These are phyloP conservation scores for Eudorina sp. DNA, from an alignment of 139 green algal species.

Conservation along the genomic window DNA sequence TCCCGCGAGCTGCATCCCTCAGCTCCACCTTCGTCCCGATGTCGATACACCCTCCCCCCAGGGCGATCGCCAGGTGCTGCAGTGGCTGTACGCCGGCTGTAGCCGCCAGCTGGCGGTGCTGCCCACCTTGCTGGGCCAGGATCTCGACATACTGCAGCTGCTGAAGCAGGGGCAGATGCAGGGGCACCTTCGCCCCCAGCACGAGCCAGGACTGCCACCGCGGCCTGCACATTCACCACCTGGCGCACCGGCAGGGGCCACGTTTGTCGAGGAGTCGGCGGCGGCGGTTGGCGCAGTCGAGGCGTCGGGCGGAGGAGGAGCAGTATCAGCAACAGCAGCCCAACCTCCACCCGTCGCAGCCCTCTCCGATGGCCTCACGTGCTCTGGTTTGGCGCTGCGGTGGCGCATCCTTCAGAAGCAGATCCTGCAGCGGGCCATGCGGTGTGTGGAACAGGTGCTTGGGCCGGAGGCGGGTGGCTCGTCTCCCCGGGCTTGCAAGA, in stretches of 20 bases:
- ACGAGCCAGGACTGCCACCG: too few relatives aligned
- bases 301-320: neutral
- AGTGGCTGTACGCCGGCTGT: constrained; percentile 30
- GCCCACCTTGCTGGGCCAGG: constrained; percentile 2
- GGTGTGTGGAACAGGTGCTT: neutral
- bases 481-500: too few relatives aligned
- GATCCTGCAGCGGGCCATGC: neutral
- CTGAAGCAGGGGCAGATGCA: neutral
- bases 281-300: neutral
- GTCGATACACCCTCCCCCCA: neutral
- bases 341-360: neutral
- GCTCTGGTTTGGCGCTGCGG: constrained; percentile 12
- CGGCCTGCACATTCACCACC: too few relatives aligned
- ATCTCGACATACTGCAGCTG: neutral
- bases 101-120: neutral
- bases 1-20: neutral
- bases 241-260: too few relatives aligned
- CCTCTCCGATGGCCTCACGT: constrained; percentile 25
- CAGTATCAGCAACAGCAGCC: neutral
- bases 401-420: constrained; percentile 28
- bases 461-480: constrained; percentile 2
- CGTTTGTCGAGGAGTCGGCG: too few relatives aligned
- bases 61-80: constrained; percentile 20
- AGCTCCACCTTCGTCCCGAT: too few relatives aligned
- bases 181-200: neutral